phyloP scores from a whole-genome alignment of 2,329 filamentous ascomycete genomes.

The Tolypocladium sp. region DNA sequence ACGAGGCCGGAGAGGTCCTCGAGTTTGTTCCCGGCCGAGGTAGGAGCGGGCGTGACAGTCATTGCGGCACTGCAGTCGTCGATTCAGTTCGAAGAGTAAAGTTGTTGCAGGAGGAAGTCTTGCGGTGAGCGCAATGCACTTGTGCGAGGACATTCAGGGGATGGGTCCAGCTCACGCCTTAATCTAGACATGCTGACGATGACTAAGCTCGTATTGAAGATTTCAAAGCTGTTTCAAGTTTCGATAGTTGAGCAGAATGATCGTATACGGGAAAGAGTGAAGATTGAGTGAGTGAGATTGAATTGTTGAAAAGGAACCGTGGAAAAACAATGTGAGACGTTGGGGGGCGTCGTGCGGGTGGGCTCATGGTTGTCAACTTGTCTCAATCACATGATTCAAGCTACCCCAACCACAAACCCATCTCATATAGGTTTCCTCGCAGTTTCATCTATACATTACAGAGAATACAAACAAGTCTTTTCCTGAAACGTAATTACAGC shows the following conservation, averaged over 20 bases:
- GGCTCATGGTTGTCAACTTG: too few relatives aligned
- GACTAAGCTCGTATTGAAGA: background rate
- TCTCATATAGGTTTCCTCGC: background rate
- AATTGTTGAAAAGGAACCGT: background rate
- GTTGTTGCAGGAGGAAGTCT: background rate
- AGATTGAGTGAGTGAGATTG: background rate
- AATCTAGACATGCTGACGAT: background rate
- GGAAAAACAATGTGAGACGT: background rate
- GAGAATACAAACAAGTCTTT: too few relatives aligned
- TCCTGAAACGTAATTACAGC: background rate
- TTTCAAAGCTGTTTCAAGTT: too few relatives aligned
- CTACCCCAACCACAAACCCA: background rate
- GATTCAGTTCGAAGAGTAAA: background rate
- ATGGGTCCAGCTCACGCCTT: background rate
- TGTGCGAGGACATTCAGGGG: background rate
- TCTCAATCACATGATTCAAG: background rate
- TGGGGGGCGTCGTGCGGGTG: background rate
- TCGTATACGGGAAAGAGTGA: too few relatives aligned
- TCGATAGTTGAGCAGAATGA: background rate
- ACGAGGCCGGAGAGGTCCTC: conserved; percentile 45
- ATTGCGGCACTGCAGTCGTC: background rate
- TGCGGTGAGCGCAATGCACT: background rate
- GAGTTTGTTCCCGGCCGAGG: conserved; percentile 38
- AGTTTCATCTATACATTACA: too few relatives aligned
- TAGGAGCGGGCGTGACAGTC: background rate